Evolutionary conservation across 140 eudicot species (phyloP).

Genomic region (Bidens hawaiensis): DNA sequence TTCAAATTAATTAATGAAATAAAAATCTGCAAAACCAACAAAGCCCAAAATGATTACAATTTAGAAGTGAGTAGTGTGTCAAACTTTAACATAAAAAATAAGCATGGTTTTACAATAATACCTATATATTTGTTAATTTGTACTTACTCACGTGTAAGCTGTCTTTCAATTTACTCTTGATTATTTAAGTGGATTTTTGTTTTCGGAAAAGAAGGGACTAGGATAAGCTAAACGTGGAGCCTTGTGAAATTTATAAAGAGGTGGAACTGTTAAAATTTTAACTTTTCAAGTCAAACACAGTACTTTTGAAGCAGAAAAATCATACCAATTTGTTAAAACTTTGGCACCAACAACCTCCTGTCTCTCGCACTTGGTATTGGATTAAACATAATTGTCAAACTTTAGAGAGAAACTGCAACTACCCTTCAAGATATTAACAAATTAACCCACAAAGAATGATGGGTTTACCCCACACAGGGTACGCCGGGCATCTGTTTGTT

Average conservation of each 20-base stretch:
- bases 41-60: conserved; percentile 3
- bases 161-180: neutral
- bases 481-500: too few species aligned
- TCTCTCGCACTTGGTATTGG: neutral
- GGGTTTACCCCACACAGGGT: too few species aligned
- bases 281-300: conserved; percentile 1
- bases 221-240: neutral
- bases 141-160: neutral
- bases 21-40: conserved; percentile 16
- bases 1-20: neutral
- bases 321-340: neutral
- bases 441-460: too few species aligned
- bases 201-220: neutral
- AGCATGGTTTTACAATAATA: neutral
- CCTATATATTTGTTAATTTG: neutral
- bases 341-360: conserved; percentile 1
- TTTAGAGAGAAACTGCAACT: too few species aligned
- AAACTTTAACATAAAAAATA: neutral
- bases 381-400: too few species aligned
- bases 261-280: neutral
- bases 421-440: too few species aligned
- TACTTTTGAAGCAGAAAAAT: neutral
- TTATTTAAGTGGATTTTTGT: neutral
- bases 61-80: neutral
- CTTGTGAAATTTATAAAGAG: neutral